A percentile compares a stretch with the other conserved stretches of the same genome.
phyloP scores from a whole-genome alignment of 2,329 filamentous ascomycete species.

The Ceratocystis smalleyi region DNA sequence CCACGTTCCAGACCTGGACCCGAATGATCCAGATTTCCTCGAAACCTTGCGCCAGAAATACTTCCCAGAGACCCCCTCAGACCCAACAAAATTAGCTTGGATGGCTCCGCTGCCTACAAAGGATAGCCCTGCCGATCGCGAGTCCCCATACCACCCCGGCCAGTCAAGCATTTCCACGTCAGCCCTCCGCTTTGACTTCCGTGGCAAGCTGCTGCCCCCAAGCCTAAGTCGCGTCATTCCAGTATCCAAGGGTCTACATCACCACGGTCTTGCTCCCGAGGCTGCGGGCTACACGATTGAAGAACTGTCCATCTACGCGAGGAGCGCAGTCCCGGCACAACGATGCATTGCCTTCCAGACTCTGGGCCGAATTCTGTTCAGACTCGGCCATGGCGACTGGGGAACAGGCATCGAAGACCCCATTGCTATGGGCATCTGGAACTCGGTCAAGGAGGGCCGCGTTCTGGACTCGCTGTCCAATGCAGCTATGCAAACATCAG shows the following conservation, averaged over 20 bases:
- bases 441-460: constrained; percentile 56
- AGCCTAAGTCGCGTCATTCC: constrained; percentile 58
- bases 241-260: constrained; percentile 67
- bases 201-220: constrained; percentile 64
- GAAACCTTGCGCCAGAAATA: constrained; percentile 77
- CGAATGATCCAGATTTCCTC: constrained; percentile 68
- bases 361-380: constrained; percentile 67
- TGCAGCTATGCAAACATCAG: constrained; percentile 52
- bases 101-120: constrained; percentile 58
- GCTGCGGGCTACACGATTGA: constrained; percentile 86
- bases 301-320: constrained; percentile 65
- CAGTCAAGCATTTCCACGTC: constrained; percentile 56
- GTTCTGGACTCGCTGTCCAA: constrained; percentile 63
- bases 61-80: constrained; percentile 73
- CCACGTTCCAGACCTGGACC: constrained; percentile 58
- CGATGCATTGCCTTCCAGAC: constrained; percentile 86
- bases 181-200: constrained; percentile 78
- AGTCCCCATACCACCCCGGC: constrained; percentile 69
- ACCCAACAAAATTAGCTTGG: constrained; percentile 79
- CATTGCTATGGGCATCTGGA: constrained; percentile 70
- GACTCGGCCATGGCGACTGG: constrained; percentile 59
- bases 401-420: constrained; percentile 42
- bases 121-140: constrained; percentile 47
- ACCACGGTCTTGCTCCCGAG: constrained; percentile 83
- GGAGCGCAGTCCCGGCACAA: constrained; percentile 72